Evolutionary conservation across 495 filamentous ascomycete genomes (phyloP), one percentile per base, ranked within the genome.

Genomic region (Penicillium subrubescens): DNA sequence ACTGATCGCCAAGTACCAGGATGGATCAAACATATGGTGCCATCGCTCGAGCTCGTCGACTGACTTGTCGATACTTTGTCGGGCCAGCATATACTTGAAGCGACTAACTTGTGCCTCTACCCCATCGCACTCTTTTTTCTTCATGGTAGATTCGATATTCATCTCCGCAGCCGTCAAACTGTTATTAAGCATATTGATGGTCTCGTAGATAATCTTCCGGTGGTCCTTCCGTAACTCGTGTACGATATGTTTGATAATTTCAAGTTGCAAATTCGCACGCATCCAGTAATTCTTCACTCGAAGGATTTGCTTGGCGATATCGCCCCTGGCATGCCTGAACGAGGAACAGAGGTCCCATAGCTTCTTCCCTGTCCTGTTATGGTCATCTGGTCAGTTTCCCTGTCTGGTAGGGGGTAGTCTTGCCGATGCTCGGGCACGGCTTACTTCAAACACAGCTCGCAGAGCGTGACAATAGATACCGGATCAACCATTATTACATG

Each of bases 11-110:
- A 57, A 8, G 34, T 23, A 39, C 55, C 55, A 57, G 17, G 55
- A 57, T 0, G 55, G 55, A 27, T 57, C 55, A 43, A 57, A 57
- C n/a, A 53, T 17, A 3, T n/a, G 31, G 27, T 53, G 50, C 50
- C 50, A 53, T 33, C 21, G 25, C 50, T 53, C 50, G 5, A 57
- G 54, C 14, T 34, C 54, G 8, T 57, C 19, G 33, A 39, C 19
- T 1, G 43, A 46, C 19, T 46, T 46, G 8, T 46, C 43, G 43
- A 46, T 46, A 21, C n/a, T 46, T 21, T 46, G 43, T 21, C 43
- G 43, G 14, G 43, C 8, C 43, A 46, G n/a, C 43, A 46, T 46
- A 21, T 21, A 46, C 8, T 23, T 46, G 19, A 21, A 21, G n/a
- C 19, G 43, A 12, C 19, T 46, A 2, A 46, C n/a, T 46, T 46